These are phyloP conservation scores for Carpinus viminea DNA, from an alignment of 306 rosid species.

Conservation along the genomic window DNA sequence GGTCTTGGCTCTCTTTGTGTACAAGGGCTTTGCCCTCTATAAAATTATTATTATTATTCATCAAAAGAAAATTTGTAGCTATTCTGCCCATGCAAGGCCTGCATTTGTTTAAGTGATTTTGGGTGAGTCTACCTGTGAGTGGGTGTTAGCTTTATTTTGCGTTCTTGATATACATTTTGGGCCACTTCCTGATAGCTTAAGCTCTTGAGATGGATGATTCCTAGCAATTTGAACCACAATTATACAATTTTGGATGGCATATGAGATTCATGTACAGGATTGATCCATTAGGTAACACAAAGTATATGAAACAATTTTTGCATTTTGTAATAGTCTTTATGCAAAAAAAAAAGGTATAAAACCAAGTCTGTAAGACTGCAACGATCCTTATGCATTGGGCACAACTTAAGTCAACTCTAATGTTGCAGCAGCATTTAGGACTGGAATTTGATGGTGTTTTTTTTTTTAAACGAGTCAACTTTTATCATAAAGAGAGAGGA, in stretches of 20 bases:
- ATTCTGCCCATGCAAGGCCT: no score
- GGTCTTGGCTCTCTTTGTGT: no score
- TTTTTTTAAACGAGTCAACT: neutral
- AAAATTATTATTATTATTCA: no score
- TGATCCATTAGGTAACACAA: neutral
- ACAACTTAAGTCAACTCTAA: neutral
- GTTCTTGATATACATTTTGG: no score
- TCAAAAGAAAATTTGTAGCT: no score
- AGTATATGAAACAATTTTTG: neutral
- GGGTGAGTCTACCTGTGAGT: no score
- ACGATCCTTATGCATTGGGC: neutral
- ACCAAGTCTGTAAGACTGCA: neutral
- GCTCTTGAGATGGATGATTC: neutral
- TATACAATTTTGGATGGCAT: conserved; percentile 1
- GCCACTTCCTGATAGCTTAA: neutral
- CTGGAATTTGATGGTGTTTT: neutral
- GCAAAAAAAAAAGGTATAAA: neutral
- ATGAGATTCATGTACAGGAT: neutral
- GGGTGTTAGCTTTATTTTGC: no score
- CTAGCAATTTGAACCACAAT: neutral
- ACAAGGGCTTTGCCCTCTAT: no score
- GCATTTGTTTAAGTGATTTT: no score
- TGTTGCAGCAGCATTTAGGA: neutral
- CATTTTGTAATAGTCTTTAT: no score
- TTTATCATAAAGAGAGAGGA: neutral